Evolutionary conservation across 176 grass and related monocot genomes (phyloP).

Genomic region (Thalia dealbata): DNA sequence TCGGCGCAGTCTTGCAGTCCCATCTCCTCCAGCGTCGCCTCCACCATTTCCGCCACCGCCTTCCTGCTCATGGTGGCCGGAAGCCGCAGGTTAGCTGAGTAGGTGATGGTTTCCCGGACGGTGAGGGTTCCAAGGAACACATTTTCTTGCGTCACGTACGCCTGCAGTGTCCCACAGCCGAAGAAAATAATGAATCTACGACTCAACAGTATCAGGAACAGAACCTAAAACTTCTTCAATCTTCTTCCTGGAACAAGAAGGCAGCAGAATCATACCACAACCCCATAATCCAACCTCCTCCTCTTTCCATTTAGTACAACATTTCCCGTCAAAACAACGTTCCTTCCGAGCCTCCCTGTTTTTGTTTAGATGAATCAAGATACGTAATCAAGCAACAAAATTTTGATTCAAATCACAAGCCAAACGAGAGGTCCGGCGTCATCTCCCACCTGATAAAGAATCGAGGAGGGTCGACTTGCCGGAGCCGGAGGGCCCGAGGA

Average conservation of each 20-base stretch:
- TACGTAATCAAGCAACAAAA: not conserved
- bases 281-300: conserved; percentile 80
- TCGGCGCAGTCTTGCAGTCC: conserved; percentile 70
- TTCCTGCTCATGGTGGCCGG: conserved; percentile 48
- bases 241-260: not conserved
- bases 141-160: conserved; percentile 95
- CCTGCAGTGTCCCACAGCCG: conserved; percentile 25
- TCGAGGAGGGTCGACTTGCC: conserved; percentile 98
- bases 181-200: not conserved
- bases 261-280: conserved; percentile 35
- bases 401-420: not conserved
- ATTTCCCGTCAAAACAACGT: conserved; percentile 73
- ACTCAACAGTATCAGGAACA: not conserved
- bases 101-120: conserved; percentile 67
- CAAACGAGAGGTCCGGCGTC: too few relatives aligned
- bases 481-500: conserved; percentile 92
- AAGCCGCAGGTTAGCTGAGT: conserved; percentile 72
- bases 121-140: conserved; percentile 79
- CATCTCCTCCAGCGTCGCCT: conserved; percentile 76
- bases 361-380: not conserved
- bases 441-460: conserved; percentile 35
- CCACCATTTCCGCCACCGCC: conserved; percentile 41
- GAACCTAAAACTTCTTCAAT: too few relatives aligned
- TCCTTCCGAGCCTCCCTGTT: conserved; percentile 80
- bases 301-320: conserved; percentile 90